Evolutionary conservation across 371 early-diverging fungal genomes (phyloP).

Genomic region (Mucor velutinosus): DNA sequence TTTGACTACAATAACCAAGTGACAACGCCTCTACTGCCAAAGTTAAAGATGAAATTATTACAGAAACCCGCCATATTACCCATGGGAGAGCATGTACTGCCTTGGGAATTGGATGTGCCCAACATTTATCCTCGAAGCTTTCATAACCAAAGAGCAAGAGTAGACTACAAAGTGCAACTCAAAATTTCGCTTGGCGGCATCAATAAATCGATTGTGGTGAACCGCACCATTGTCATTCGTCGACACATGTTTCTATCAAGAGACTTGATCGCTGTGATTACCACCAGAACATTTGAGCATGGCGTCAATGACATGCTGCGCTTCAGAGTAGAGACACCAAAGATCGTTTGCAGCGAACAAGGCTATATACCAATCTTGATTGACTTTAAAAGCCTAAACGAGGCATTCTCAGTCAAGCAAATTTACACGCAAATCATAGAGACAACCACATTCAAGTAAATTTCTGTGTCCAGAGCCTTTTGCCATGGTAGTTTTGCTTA

Average conservation of each 20-base stretch:
- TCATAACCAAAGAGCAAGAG: conserved; percentile 22
- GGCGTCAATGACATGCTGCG: conserved; percentile 35
- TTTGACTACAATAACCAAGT: neutral
- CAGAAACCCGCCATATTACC: conserved; percentile 3
- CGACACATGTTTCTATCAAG: conserved; percentile 29
- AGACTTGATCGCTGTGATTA: conserved; percentile 19
- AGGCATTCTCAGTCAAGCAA: conserved; percentile 15
- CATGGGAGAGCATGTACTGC: conserved; percentile 12
- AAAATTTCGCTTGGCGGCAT: conserved; percentile 29
- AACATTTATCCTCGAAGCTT: conserved; percentile 27
- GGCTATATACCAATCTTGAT: conserved; percentile 26
- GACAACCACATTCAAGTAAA: conserved; percentile 38
- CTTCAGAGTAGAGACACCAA: conserved; percentile 36
- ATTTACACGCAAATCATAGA: conserved; percentile 37
- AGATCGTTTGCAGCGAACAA: conserved; percentile 32
- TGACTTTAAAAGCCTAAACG: conserved; percentile 21
- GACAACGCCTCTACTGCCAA: conserved; percentile 14
- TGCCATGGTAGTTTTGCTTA: too few species aligned
- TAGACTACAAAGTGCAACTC: conserved; percentile 30
- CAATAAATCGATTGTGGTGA: conserved; percentile 22
- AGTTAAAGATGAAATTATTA: conserved; percentile 13
- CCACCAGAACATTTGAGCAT: conserved; percentile 26
- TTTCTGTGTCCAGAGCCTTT: too few species aligned
- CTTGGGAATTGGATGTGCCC: conserved; percentile 38
- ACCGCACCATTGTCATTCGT: conserved; percentile 27